These are phyloP conservation scores for Xerocomus minutiporus DNA, from an alignment of 1,284 basidiomycete species.

Conservation along the genomic window DNA sequence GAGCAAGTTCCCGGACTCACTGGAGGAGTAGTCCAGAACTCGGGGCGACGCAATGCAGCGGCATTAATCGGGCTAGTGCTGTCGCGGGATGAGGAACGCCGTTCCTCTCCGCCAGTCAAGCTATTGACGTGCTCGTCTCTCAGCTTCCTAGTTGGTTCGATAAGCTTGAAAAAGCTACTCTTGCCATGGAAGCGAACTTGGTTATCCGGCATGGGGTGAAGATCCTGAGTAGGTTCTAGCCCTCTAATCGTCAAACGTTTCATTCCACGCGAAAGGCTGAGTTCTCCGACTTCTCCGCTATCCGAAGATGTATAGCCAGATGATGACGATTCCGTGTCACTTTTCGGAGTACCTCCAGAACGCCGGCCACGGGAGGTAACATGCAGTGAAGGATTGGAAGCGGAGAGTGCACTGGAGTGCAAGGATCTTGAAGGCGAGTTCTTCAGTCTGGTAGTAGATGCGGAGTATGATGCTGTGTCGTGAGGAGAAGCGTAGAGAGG, in stretches of 20 bases:
- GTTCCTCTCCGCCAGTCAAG: conserved; percentile 19
- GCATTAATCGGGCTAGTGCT: conserved; percentile 21
- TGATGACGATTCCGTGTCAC: conserved; percentile 35
- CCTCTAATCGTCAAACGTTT: conserved; percentile 39
- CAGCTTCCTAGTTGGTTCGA: conserved; percentile 49
- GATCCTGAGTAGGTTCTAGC: conserved; percentile 31
- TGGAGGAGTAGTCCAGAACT: conserved; percentile 36
- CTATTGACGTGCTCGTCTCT: conserved; percentile 45
- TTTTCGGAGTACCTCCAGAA: conserved; percentile 18
- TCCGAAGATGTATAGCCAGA: conserved; percentile 37
- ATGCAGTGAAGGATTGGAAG: conserved; percentile 5
- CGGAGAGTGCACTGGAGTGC: conserved; percentile 7
- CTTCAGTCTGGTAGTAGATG: conserved; percentile 15
- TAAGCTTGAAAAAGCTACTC: conserved; percentile 52
- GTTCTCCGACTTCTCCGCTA: conserved; percentile 38
- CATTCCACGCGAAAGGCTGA: conserved; percentile 35
- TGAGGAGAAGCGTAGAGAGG: conserved; percentile 13
- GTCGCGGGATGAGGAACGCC: conserved; percentile 14
- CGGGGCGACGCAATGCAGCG: conserved; percentile 26
- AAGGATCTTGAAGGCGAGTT: conserved; percentile 12
- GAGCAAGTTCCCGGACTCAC: conserved; percentile 23
- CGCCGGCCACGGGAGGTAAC: conserved; percentile 5
- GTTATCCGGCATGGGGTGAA: conserved; percentile 26
- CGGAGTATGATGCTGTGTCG: conserved; percentile 20
- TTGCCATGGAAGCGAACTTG: conserved; percentile 57